Percentiles rank a stretch among this genome's conserved stretches.
Evolutionary conservation across 129 eudicot species (phyloP).

Genomic region (Centaurea solstitialis): DNA sequence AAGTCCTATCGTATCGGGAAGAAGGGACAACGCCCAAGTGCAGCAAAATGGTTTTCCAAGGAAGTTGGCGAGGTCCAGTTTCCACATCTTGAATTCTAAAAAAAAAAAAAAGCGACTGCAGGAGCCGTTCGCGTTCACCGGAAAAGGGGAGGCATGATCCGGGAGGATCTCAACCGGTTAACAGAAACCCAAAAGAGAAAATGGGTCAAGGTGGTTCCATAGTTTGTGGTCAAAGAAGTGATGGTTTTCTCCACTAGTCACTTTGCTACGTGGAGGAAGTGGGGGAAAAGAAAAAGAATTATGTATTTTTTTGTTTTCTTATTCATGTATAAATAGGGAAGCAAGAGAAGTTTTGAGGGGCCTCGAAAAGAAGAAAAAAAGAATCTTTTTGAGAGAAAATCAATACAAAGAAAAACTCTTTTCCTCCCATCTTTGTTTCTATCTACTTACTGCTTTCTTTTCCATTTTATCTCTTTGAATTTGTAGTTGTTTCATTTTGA

Average conservation of each 20-base stretch:
- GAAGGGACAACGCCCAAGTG: conserved; percentile 6
- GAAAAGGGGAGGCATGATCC: background rate
- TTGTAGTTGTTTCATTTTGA: no score
- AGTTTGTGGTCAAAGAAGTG: no score
- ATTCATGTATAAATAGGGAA: no score
- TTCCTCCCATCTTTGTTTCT: no score
- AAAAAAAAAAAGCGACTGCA: background rate
- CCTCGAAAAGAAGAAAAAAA: no score
- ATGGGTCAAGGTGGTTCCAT: background rate
- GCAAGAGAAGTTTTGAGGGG: no score
- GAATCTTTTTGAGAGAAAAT: no score
- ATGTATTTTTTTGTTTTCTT: no score
- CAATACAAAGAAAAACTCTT: no score
- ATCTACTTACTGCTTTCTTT: no score
- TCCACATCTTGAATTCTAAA: background rate
- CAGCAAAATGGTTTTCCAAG: background rate
- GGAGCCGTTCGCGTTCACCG: background rate
- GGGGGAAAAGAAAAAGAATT: background rate
- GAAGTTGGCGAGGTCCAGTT: background rate
- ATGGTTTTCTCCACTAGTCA: background rate
- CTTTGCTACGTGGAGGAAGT: background rate
- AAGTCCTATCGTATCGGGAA: background rate
- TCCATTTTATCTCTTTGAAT: no score
- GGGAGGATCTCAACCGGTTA: background rate
- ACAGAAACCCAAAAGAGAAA: background rate